Percentiles rank a stretch among this genome's conserved stretches.
These are phyloP conservation scores for Cordyceps cicadae DNA, from an alignment of 2,329 filamentous ascomycete genomes.

Conservation along the genomic window DNA sequence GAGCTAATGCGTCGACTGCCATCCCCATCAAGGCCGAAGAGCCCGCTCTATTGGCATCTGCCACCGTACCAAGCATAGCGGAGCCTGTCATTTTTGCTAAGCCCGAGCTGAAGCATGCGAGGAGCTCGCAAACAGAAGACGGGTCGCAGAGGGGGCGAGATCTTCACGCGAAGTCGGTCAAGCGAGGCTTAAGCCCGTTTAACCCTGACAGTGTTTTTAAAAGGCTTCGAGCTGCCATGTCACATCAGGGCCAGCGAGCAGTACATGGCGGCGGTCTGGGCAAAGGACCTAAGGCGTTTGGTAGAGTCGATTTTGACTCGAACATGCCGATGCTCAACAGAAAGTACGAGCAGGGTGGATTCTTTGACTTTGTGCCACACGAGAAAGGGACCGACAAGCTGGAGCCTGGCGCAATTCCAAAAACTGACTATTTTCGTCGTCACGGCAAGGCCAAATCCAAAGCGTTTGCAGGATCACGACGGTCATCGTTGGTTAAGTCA, in stretches of 20 bases:
- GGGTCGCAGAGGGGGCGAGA: conserved; percentile 22
- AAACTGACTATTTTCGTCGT: conserved; percentile 40
- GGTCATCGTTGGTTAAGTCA: conserved; percentile 5
- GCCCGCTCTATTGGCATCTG: conserved; percentile 14
- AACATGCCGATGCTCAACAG: conserved; percentile 46
- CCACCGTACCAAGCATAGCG: conserved; percentile 14
- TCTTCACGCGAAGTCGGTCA: conserved; percentile 26
- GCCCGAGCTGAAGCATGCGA: conserved; percentile 50
- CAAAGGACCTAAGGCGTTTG: conserved; percentile 41
- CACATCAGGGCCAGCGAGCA: conserved; percentile 15
- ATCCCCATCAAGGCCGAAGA: conserved; percentile 13
- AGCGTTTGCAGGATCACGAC: conserved; percentile 20
- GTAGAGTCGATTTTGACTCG: conserved; percentile 46
- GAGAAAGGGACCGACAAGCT: conserved; percentile 15
- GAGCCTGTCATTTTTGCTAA: conserved; percentile 44
- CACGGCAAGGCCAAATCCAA: conserved; percentile 35
- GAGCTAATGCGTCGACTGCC: conserved; percentile 5
- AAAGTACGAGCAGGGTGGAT: conserved; percentile 50
- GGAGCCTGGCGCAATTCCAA: conserved; percentile 31
- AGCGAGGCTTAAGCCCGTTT: conserved; percentile 49
- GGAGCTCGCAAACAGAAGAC: conserved; percentile 43
- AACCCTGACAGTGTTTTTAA: conserved; percentile 52
- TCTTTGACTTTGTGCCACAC: conserved; percentile 37
- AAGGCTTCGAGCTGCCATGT: conserved; percentile 42
- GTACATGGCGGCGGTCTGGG: conserved; percentile 16